A percentile compares a stretch with the other conserved stretches of the same genome.
Evolutionary conservation across 768 basidiomycete genomes (phyloP).

Genomic region (Collybia sp.): DNA sequence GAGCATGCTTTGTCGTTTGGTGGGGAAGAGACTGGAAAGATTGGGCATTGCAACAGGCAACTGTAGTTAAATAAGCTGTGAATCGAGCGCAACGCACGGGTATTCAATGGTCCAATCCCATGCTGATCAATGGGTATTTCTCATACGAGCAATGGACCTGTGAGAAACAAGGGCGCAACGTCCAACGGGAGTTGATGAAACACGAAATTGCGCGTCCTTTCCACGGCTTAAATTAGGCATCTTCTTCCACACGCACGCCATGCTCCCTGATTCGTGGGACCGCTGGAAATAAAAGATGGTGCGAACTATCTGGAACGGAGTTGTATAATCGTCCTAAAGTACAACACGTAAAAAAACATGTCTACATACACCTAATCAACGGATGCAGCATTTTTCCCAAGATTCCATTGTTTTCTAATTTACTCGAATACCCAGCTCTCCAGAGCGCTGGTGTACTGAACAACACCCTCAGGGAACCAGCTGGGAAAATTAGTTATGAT

Average conservation of each 20-base stretch:
- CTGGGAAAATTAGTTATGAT: constrained; percentile 29
- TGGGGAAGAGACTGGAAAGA: too few species aligned
- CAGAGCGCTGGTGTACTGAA: constrained; percentile 64
- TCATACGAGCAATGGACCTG: not conserved
- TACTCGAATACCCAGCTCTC: constrained; percentile 81
- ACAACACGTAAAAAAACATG: not conserved
- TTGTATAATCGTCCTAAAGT: not conserved
- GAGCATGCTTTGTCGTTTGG: not conserved
- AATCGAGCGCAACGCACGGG: too few species aligned
- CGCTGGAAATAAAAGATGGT: constrained; percentile 4
- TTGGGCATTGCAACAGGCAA: too few species aligned
- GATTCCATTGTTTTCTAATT: constrained; percentile 19
- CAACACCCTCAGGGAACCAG: constrained; percentile 88
- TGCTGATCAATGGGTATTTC: too few species aligned
- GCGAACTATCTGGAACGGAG: constrained; percentile 5
- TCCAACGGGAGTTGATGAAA: constrained; percentile 19
- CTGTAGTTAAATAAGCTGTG: too few species aligned
- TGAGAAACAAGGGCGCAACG: constrained; percentile 8
- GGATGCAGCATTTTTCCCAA: too few species aligned
- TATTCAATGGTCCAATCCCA: too few species aligned
- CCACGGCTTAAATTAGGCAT: too few species aligned
- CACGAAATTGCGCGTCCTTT: constrained; percentile 8
- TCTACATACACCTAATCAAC: too few species aligned
- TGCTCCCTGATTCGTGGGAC: constrained; percentile 4
- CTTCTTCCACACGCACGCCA: too few species aligned